phyloP scores from a whole-genome alignment of 2,329 filamentous ascomycete species.

The Penicillium sp. region DNA sequence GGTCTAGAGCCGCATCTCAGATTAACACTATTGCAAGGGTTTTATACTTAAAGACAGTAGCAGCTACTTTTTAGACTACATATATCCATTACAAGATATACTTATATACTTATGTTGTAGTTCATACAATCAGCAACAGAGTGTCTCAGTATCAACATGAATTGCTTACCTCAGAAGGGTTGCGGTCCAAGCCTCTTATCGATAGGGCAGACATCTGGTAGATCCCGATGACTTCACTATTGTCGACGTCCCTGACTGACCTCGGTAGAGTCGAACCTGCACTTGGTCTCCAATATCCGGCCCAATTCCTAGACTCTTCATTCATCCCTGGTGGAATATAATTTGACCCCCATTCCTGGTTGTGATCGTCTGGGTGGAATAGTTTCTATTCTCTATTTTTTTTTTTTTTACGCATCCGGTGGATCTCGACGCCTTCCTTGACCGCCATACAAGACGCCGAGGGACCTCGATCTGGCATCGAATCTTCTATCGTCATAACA shows the following conservation, averaged over 20 bases:
- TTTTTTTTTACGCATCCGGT: constrained; percentile 13
- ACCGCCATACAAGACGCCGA: constrained; percentile 3
- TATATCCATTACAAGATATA: too few relatives aligned
- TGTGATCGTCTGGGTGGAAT: not conserved
- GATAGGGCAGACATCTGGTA: not conserved
- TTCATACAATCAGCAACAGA: too few relatives aligned
- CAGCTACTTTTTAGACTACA: not conserved
- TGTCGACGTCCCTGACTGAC: not conserved
- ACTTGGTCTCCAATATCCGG: not conserved
- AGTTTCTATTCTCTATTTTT: not conserved
- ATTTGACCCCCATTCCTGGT: not conserved
- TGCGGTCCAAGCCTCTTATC: not conserved
- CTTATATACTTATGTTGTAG: too few relatives aligned
- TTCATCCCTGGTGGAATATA: constrained; percentile 7
- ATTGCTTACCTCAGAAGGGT: too few relatives aligned
- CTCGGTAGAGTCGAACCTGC: not conserved
- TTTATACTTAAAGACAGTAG: not conserved
- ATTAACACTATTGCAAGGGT: not conserved
- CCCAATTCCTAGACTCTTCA: not conserved
- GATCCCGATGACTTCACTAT: constrained; percentile 9
- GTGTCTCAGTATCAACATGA: too few relatives aligned
- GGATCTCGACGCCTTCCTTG: not conserved
- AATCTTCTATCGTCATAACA: not conserved
- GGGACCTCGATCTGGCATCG: constrained; percentile 13
- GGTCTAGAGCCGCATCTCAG: not conserved